Conservation (phyloP, 352 stramenopile genomes). For the Phytophthora quininea region DNA sequence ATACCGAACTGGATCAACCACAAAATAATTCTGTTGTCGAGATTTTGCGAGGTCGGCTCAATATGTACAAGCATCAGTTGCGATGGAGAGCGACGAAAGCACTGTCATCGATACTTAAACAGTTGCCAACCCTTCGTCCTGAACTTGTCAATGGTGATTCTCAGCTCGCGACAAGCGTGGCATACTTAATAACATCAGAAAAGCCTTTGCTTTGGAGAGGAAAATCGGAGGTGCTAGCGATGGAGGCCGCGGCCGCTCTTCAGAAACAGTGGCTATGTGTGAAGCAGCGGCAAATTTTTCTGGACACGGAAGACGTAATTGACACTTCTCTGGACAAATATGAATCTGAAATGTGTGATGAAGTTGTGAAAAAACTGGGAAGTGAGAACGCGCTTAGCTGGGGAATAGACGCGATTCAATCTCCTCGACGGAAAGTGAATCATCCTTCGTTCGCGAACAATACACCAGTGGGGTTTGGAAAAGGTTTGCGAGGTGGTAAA, state of each 20-base stretch:
- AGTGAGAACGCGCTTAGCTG: conserved; percentile 83
- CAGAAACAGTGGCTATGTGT: conserved; percentile 74
- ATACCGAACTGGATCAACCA: conserved; percentile 59
- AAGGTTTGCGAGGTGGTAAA: conserved; percentile 13
- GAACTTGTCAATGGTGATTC: conserved; percentile 57
- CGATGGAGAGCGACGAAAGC: conserved; percentile 84
- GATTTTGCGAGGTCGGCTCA: conserved; percentile 61
- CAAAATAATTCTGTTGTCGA: conserved; percentile 71
- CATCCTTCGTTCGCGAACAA: conserved; percentile 22
- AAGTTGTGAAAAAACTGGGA: conserved; percentile 74
- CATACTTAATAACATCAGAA: conserved; percentile 58
- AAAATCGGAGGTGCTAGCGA: conserved; percentile 12
- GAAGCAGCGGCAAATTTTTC: conserved; percentile 72
- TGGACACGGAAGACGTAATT: conserved; percentile 76
- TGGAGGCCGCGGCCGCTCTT: conserved; percentile 38
- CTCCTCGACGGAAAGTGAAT: conserved; percentile 56
- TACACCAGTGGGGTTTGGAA: conserved; percentile 7
- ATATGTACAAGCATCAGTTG: conserved; percentile 80
- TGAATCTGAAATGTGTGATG: conserved; percentile 58
- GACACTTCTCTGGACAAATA: conserved; percentile 72
- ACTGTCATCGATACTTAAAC: conserved; percentile 70
- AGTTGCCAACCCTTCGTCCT: conserved; percentile 55
- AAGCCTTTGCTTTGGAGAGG: conserved; percentile 45
- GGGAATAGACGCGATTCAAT: conserved; percentile 85
- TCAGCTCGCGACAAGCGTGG: conserved; percentile 68